Conservation (phyloP, 2,329 filamentous ascomycete species). For the Ophiostoma himal-ulmi region DNA sequence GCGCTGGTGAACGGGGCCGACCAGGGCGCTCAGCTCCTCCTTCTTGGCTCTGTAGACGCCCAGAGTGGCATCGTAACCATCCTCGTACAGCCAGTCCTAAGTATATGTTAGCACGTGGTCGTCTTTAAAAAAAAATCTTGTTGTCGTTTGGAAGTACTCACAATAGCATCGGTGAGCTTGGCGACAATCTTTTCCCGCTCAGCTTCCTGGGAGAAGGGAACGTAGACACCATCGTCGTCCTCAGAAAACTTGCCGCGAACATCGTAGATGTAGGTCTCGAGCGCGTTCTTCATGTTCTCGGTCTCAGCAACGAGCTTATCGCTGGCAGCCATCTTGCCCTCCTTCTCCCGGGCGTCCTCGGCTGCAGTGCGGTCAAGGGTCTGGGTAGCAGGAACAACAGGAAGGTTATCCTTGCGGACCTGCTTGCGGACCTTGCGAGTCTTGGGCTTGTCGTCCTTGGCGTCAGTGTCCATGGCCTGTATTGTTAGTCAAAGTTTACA, state of each 20-base stretch:
- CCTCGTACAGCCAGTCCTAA: conserved; percentile 89
- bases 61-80: conserved; percentile 91
- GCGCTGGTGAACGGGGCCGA: conserved; percentile 86
- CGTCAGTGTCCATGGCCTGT: conserved; percentile 74
- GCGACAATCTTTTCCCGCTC: conserved; percentile 60
- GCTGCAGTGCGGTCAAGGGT: conserved; percentile 67
- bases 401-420: conserved; percentile 92
- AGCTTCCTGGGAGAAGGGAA: conserved; percentile 24
- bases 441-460: conserved; percentile 55
- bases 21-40: conserved; percentile 86
- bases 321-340: conserved; percentile 89
- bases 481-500: neutral
- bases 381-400: conserved; percentile 75
- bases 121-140: neutral
- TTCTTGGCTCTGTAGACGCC: conserved; percentile 90
- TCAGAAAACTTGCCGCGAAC: conserved; percentile 67
- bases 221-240: conserved; percentile 21
- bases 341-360: conserved; percentile 68
- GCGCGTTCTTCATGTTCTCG: conserved; percentile 99
- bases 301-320: conserved; percentile 98
- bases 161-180: conserved; percentile 64
- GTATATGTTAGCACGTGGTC: conserved; percentile 33
- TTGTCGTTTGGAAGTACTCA: neutral
- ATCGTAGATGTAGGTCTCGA: conserved; percentile 96
- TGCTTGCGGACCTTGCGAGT: conserved; percentile 99